Conservation (phyloP, 768 basidiomycete genomes). For the Agrocybe pediades region DNA sequence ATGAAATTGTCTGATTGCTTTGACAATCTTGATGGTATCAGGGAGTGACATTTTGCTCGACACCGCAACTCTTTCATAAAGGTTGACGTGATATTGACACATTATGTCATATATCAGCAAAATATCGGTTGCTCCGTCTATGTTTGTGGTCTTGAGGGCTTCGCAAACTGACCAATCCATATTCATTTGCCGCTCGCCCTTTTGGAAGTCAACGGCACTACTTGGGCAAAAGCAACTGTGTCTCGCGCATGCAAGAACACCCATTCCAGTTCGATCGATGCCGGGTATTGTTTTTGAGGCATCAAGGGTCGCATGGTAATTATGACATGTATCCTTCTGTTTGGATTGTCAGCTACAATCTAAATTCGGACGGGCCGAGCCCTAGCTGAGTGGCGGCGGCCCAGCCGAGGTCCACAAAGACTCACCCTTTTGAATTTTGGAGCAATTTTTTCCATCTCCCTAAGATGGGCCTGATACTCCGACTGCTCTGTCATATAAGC, state of each 20-base stretch:
- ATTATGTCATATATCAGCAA: neutral
- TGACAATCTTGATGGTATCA: neutral
- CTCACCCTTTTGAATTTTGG: neutral
- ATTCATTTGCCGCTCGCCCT: conserved; percentile 4
- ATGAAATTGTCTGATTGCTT: conserved; percentile 22
- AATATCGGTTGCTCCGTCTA: neutral
- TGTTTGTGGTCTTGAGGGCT: neutral
- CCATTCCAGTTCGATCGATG: neutral
- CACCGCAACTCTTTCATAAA: neutral
- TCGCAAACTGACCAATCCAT: neutral
- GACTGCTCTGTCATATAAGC: conserved; percentile 9
- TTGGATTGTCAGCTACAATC: neutral
- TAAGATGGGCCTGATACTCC: conserved; percentile 4
- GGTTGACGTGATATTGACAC: neutral
- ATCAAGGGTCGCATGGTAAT: neutral
- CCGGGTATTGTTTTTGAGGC: neutral
- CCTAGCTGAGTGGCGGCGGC: too few relatives aligned
- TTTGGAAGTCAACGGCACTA: neutral
- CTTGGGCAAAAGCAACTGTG: conserved; percentile 2
- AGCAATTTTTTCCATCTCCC: neutral
- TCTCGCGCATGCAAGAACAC: neutral
- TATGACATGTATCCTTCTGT: neutral
- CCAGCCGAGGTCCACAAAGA: neutral
- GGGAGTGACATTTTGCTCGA: neutral
- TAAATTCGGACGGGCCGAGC: too few relatives aligned